Percentiles rank a stretch among this genome's conserved stretches.
Conservation (phyloP, 306 rosid species). For the Argentina anserina region DNA sequence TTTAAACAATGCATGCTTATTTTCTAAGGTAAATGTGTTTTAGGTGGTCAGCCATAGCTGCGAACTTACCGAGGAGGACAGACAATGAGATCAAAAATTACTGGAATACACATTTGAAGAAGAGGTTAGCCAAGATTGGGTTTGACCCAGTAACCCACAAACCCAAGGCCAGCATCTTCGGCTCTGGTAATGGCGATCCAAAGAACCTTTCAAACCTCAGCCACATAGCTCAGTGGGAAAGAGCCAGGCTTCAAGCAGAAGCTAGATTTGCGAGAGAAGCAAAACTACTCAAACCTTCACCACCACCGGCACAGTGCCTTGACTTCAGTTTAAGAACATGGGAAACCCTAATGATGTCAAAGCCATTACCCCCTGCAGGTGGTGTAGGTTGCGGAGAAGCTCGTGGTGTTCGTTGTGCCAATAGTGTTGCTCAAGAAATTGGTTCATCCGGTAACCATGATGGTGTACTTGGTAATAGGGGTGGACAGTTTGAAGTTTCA, state of each 20-base stretch:
- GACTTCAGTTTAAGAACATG: constrained; percentile 13
- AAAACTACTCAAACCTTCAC: not conserved
- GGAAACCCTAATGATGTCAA: constrained; percentile 4
- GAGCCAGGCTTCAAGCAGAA: constrained; percentile 25
- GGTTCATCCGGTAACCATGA: not conserved
- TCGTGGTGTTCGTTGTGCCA: not conserved
- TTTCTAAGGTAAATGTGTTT: not conserved
- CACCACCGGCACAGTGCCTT: not conserved
- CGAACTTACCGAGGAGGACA: constrained; percentile 20
- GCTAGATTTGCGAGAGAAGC: constrained; percentile 17
- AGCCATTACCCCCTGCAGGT: not conserved
- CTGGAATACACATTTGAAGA: constrained; percentile 25
- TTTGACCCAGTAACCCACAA: constrained; percentile 28
- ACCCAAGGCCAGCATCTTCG: constrained; percentile 6
- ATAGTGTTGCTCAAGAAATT: not conserved
- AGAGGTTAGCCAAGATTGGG: constrained; percentile 16
- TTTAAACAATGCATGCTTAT: not conserved
- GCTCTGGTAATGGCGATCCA: constrained; percentile 5
- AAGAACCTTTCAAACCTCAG: constrained; percentile 14
- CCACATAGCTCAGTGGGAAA: constrained; percentile 30
- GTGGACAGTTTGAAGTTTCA: not conserved
- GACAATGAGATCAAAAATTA: constrained; percentile 27
- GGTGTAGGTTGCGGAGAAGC: not conserved
- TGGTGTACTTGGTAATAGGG: not conserved
- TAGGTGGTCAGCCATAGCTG: constrained; percentile 26